Conservation (phyloP, 352 stramenopile species). For the Pythium insidiosum region DNA sequence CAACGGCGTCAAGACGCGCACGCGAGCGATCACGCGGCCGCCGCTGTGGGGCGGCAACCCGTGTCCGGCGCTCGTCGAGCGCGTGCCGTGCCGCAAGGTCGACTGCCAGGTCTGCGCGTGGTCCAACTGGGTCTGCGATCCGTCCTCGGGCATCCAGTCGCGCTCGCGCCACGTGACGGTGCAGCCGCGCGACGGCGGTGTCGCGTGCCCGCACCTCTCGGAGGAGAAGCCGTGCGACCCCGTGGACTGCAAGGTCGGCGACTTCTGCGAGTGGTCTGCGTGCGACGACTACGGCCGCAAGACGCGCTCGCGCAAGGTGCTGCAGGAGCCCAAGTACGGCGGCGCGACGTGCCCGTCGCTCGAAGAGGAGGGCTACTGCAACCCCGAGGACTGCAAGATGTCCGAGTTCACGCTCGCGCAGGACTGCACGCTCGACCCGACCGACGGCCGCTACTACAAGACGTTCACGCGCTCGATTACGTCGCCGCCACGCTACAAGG, state of each 20-base stretch:
- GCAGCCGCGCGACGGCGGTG: conserved; percentile 1
- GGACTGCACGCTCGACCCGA: conserved; percentile 22
- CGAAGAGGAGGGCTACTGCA: conserved; percentile 22
- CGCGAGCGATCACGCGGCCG: background rate
- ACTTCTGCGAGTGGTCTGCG: conserved; percentile 1
- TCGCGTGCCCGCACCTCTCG: background rate
- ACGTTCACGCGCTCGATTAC: conserved; percentile 25
- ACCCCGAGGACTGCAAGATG: conserved; percentile 32
- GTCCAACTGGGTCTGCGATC: conserved; percentile 5
- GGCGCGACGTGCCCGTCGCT: conserved; percentile 26
- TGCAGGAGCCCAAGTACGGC: conserved; percentile 20
- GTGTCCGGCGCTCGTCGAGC: conserved; percentile 5
- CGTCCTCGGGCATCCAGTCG: background rate
- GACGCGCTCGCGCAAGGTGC: conserved; percentile 12
- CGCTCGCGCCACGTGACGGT: background rate
- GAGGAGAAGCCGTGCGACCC: conserved; percentile 1
- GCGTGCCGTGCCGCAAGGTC: conserved; percentile 1
- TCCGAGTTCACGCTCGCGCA: conserved; percentile 31
- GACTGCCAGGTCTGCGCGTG: conserved; percentile 10
- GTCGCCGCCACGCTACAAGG: conserved; percentile 19
- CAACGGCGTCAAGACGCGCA: background rate
- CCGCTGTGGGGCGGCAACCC: background rate
- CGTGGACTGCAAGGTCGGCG: conserved; percentile 1
- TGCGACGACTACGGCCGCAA: conserved; percentile 2
- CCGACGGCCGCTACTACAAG: conserved; percentile 20